Base-by-base conservation (phyloP, 345 rosid species). In the Garcia nutans region DNA sequence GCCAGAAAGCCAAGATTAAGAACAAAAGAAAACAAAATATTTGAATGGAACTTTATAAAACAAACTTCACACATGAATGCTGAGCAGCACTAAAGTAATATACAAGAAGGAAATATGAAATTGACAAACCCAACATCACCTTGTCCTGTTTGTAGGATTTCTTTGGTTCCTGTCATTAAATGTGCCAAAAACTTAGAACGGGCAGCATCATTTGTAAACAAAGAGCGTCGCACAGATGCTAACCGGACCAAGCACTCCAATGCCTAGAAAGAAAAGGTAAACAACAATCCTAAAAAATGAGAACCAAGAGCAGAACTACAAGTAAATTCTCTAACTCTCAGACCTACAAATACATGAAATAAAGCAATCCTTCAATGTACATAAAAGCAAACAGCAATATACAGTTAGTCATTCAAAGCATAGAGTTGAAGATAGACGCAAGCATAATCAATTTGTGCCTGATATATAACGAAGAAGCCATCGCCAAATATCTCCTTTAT, bases 191-290 rank as follows among this genome's bases (percentile, higher is more conserved):
- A 96, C 81, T 82, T 91, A 41, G 98, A 88, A 65, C 98, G 98
- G 67, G 98, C 85, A 60, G 84, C 88, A 69, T 96, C 99, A 79
- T 86, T 93, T 59, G 93, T 83, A 85, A 93, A 96, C 82, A 96
- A 83, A 81, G 99, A 91, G 52, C 97, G 95, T 19, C 98, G 86
- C 22, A 93, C 97, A 74, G 99, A 96, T 68, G 99, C 98, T 62
- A 96, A 84, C 71, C 99, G 91, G 71, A 96, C 99, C 91, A 96
- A 88, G 87, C 99, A 93, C 85, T 96, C 99, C 84, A 96, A 81
- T 66, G 99, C 99, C 99, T 96, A 76, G 58, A 79, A 79, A 65
- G 63, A 80, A 62, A 65, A 69, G 24, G 58, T 47, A 11, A 75
- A 75, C 44, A 65, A 74, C 64, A 76, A 37, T 54, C 47, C 33